Evolutionary conservation across 371 early-diverging fungal species (phyloP).

Genomic region (Lichtheimia hyalospora): DNA sequence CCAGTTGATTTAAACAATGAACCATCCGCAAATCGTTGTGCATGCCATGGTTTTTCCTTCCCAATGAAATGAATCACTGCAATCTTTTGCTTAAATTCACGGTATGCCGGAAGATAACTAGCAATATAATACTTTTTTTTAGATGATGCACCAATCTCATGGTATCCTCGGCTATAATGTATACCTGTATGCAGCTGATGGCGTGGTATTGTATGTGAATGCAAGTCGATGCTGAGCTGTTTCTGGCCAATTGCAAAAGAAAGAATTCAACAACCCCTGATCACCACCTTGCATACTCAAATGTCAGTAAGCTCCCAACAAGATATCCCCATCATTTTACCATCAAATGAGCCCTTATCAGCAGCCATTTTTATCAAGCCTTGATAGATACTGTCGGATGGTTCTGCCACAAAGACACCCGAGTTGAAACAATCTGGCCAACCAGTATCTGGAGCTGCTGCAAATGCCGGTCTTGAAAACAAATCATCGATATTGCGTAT

Average conservation of each 20-base stretch:
- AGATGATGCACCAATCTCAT: conserved; percentile 19
- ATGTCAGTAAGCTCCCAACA: neutral
- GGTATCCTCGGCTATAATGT: conserved; percentile 2
- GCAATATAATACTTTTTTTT: neutral
- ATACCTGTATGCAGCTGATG: conserved; percentile 83
- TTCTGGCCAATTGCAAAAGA: conserved; percentile 80
- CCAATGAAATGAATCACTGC: conserved; percentile 92
- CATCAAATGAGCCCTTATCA: conserved; percentile 76
- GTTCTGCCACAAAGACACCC: conserved; percentile 86
- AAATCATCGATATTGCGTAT: conserved; percentile 79
- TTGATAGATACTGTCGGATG: conserved; percentile 53
- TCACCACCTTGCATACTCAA: conserved; percentile 76
- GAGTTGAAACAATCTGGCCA: conserved; percentile 97
- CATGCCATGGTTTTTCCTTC: conserved; percentile 85
- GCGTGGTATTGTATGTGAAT: conserved; percentile 91
- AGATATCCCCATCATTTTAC: conserved; percentile 31
- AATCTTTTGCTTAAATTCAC: conserved; percentile 65
- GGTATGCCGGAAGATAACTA: conserved; percentile 75
- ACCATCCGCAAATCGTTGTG: conserved; percentile 66
- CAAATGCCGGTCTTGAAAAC: conserved; percentile 75
- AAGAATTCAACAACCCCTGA: conserved; percentile 91
- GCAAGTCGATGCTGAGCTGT: conserved; percentile 71
- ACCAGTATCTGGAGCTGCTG: conserved; percentile 86
- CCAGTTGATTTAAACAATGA: conserved; percentile 48
- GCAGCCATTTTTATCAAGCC: conserved; percentile 56